A percentile compares a stretch with the other conserved stretches of the same genome.
phyloP scores from a whole-genome alignment of 305 asterid genomes.

The Nicotiana rustica region DNA sequence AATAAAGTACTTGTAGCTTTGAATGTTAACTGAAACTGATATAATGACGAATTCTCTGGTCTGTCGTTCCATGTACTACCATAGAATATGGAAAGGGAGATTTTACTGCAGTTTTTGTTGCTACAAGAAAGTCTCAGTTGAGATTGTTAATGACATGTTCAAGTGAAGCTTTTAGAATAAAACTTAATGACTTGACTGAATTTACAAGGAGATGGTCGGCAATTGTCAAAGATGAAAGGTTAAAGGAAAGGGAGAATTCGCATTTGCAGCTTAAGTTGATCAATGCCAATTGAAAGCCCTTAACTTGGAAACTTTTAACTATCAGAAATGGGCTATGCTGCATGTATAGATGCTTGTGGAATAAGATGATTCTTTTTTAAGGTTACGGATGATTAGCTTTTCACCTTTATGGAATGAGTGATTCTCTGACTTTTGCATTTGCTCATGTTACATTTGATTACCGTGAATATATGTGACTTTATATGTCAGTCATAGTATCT shows the following conservation, averaged over 20 bases:
- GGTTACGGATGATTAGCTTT: slow-evolving; percentile 18
- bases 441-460: not conserved
- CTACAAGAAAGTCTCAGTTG: not conserved
- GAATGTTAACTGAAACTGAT: not conserved
- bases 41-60: not conserved
- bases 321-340: slow-evolving; percentile 15
- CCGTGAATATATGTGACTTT: not conserved
- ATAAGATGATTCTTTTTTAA: not conserved
- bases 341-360: not conserved
- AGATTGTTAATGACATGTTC: slow-evolving; percentile 5
- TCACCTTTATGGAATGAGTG: not conserved
- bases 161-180: not conserved
- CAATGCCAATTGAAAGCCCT: slow-evolving; percentile 4
- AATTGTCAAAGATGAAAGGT: not conserved
- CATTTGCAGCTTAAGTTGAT: not conserved
- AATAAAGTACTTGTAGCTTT: not conserved
- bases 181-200: slow-evolving; percentile 10
- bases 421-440: slow-evolving; percentile 2
- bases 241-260: not conserved
- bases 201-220: not conserved
- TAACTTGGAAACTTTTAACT: not conserved
- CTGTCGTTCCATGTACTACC: not conserved
- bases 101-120: not conserved
- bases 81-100: not conserved
- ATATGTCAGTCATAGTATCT: slow-evolving; percentile 13